These are phyloP conservation scores for Aspergillus arachidicola DNA, from an alignment of 2,329 filamentous ascomycete genomes.

Conservation along the genomic window DNA sequence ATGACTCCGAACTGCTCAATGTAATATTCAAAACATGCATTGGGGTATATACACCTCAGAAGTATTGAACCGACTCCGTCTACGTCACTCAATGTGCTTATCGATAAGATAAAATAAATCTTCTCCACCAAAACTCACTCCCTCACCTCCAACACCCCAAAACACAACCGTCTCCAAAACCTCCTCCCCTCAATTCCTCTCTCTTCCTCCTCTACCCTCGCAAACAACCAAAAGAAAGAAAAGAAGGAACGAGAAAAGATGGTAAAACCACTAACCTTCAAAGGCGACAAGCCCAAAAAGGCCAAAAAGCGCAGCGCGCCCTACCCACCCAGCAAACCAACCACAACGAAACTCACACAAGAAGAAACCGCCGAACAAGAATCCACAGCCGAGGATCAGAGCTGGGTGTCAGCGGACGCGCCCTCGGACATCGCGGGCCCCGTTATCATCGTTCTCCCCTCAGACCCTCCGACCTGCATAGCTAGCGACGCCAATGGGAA, in stretches of 20 bases:
- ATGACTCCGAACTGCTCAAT: not conserved
- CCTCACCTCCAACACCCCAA: conserved; percentile 75
- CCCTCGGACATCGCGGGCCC: conserved; percentile 77
- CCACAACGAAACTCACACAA: conserved; percentile 9
- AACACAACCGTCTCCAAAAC: conserved; percentile 83
- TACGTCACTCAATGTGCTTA: conserved; percentile 50
- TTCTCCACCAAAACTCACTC: conserved; percentile 58
- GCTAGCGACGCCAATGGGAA: conserved; percentile 85
- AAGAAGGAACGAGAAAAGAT: not conserved
- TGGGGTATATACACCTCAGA: not conserved
- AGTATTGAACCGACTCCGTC: not conserved
- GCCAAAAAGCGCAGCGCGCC: conserved; percentile 70
- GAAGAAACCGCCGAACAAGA: conserved; percentile 18
- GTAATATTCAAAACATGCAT: not conserved
- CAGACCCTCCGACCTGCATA: conserved; percentile 71
- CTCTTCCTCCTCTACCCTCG: not conserved
- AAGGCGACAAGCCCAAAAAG: conserved; percentile 95
- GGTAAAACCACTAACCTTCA: conserved; percentile 71
- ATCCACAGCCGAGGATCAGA: conserved; percentile 67
- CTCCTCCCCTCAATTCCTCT: conserved; percentile 66
- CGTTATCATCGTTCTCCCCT: conserved; percentile 78
- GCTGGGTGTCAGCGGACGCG: conserved; percentile 84
- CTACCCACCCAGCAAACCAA: conserved; percentile 30
- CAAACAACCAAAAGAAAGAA: conserved; percentile 1
- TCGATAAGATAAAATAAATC: conserved; percentile 47